Base-by-base conservation (phyloP, 352 stramenopile species). In the Sclerospora graminicola region DNA sequence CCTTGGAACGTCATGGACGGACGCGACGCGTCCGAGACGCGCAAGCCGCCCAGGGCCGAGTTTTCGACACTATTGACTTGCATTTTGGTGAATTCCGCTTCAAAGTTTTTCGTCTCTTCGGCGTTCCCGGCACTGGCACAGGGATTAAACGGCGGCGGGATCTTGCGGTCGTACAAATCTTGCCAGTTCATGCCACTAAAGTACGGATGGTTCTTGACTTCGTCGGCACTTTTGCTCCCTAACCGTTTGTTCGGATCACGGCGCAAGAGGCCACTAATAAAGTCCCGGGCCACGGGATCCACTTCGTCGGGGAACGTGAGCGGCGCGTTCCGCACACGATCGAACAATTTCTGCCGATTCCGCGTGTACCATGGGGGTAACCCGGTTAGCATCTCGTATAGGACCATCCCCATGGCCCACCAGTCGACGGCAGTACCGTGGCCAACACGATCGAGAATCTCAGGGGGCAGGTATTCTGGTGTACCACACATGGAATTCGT, bases 361-460 rank as follows among this genome's bases (percentile, higher is more conserved):
- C 84, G 84, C 44, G 84, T 96, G 76, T 96, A 96, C 86, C 86
- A 95, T 11, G 82, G 86, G 10, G 84, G 84, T 29, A 95, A 63
- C 0, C 86, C 86, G 51, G 81, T 97, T 23, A 97, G 71, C 87
- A 97, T 96, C 51, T 97, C 87, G 66, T 95, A 97, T 10, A 97
- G 63, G 44, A 97, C 75, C 74, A 89, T 89, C 29, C 80, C 88
- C 16, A 97, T 75, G 10, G 82, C 82, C 88, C 88, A 97, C 84
- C 87, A 97, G 60, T 97, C 88, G 9, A 95, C 85, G 13, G 82
- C 80, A 5, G 81, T 95, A 48, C 88, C 88, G 60, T 97, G 82
- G 29, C 82, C 84, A 29, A 88, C 71, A 35, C 82, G 76, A 62
- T 88, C 78, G 6, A 96, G 51, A 44, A 97, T 93, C 69, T 97